Evolutionary conservation across 73 alveolate species (phyloP).

Genomic region (Stentor coeruleus): DNA sequence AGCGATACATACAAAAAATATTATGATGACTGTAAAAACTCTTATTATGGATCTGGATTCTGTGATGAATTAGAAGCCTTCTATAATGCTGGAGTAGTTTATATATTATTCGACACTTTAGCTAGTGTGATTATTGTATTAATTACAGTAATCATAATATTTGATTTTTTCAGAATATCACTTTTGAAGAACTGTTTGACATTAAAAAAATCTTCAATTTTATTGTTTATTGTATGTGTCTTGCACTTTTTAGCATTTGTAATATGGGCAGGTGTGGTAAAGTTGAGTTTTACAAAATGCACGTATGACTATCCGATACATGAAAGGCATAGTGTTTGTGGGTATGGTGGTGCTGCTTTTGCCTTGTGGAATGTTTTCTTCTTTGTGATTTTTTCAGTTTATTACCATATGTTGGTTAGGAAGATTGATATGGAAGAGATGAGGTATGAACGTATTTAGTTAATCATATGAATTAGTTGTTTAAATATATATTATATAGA

Average conservation of each 20-base stretch:
- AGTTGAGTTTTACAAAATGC: neutral
- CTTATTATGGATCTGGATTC: too few species aligned
- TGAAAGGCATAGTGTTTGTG: neutral
- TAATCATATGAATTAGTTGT: too few species aligned
- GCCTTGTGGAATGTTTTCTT: neutral
- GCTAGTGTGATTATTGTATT: neutral
- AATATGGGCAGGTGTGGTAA: neutral
- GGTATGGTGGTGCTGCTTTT: neutral
- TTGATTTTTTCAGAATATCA: neutral
- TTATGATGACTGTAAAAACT: neutral
- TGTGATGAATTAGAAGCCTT: neutral
- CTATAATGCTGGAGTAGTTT: neutral
- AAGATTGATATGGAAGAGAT: too few species aligned
- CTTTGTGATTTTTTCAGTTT: too few species aligned
- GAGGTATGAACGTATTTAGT: too few species aligned
- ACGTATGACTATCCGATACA: neutral
- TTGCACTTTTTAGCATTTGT: neutral
- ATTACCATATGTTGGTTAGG: neutral
- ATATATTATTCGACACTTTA: neutral
- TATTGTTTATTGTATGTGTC: neutral
- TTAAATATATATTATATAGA: too few species aligned
- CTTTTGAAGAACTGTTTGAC: neutral
- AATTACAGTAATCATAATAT: neutral
- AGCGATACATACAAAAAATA: too few species aligned
- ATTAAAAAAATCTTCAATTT: neutral